Evolutionary conservation across 2,329 filamentous ascomycete genomes (phyloP).

Genomic region (Aspergillus melleus): DNA sequence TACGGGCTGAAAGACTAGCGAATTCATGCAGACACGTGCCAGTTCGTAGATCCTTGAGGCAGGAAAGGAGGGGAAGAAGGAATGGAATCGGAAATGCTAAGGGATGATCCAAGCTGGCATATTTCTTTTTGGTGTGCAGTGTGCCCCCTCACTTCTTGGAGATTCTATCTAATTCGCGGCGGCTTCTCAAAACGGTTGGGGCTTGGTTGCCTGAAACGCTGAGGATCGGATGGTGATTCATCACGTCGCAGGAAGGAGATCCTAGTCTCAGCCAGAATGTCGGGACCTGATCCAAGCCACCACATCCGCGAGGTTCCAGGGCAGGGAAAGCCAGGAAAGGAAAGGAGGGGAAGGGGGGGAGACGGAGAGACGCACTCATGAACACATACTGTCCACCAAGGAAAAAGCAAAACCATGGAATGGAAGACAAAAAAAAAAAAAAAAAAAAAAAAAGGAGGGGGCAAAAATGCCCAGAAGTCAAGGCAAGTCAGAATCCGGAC

Average conservation of each 20-base stretch:
- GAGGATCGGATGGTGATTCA: conserved; percentile 18
- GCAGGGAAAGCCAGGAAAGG: conserved; percentile 1
- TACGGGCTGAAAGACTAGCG: conserved; percentile 6
- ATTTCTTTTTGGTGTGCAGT: not conserved
- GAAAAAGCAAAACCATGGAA: too few species aligned
- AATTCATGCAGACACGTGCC: conserved; percentile 20
- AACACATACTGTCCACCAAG: too few species aligned
- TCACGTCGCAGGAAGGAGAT: conserved; percentile 17
- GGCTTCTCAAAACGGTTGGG: conserved; percentile 5
- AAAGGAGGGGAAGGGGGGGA: not conserved
- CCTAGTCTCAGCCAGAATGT: conserved; percentile 23
- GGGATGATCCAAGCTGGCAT: conserved; percentile 4
- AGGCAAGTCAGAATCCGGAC: too few species aligned
- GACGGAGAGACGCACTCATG: not conserved
- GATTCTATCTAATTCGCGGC: not conserved
- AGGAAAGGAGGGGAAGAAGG: conserved; percentile 2
- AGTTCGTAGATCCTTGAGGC: conserved; percentile 20
- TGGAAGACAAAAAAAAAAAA: not conserved
- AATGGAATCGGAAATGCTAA: conserved; percentile 5
- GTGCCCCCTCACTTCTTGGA: not conserved
- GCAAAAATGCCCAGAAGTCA: not conserved
- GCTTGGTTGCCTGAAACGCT: conserved; percentile 10
- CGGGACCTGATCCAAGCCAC: conserved; percentile 19
- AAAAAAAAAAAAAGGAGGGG: not conserved
- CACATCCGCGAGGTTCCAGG: conserved; percentile 12